These are phyloP conservation scores for Silybum marianum DNA, from an alignment of 129 eudicot genomes.

Conservation along the genomic window DNA sequence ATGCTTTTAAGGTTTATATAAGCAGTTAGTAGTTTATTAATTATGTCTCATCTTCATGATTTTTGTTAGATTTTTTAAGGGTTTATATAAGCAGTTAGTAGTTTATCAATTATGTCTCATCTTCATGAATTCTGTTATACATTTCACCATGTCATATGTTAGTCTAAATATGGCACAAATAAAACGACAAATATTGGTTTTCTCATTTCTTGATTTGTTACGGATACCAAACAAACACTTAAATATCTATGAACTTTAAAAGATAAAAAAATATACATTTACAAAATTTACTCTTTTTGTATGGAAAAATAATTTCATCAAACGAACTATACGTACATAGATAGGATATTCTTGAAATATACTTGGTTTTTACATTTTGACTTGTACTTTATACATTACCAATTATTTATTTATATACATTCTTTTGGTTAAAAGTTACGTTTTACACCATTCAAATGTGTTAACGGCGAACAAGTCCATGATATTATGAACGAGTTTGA, in stretches of 20 bases:
- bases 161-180: background rate
- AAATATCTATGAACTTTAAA: background rate
- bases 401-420: background rate
- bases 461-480: background rate
- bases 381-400: background rate
- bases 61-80: too few species aligned
- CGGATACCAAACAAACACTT: too few species aligned
- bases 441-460: background rate
- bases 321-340: background rate
- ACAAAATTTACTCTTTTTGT: background rate
- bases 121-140: too few species aligned
- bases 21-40: background rate
- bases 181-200: too few species aligned
- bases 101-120: too few species aligned
- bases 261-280: background rate
- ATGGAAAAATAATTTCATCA: background rate
- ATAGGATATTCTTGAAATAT: constrained; percentile 1
- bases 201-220: too few species aligned
- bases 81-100: too few species aligned
- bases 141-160: too few species aligned
- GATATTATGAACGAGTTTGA: background rate
- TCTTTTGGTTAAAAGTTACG: background rate
- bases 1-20: too few species aligned
- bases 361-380: background rate
- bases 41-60: background rate